Conservation (phyloP, 2,329 filamentous ascomycete genomes). For the Huntiella moniliformis region DNA sequence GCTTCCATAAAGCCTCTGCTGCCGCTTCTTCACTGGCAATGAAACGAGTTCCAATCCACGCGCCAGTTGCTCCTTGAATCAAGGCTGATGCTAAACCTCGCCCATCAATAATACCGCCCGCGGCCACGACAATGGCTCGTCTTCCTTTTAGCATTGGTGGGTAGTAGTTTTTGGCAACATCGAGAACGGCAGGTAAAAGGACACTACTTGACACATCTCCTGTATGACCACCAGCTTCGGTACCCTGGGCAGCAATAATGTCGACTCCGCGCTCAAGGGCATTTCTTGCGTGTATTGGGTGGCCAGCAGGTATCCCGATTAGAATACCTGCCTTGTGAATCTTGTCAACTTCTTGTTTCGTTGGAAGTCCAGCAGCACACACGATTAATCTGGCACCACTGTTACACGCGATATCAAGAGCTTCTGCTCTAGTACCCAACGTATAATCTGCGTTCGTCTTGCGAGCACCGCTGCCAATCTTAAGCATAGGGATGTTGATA, state of each 20-base stretch:
- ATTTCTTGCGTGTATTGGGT: constrained; percentile 79
- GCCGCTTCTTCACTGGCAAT: constrained; percentile 68
- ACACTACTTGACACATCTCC: constrained; percentile 75
- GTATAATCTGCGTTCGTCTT: constrained; percentile 96
- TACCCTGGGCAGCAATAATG: constrained; percentile 79
- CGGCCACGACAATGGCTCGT: constrained; percentile 65
- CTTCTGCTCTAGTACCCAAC: constrained; percentile 65
- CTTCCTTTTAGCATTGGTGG: constrained; percentile 50
- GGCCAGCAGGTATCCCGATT: constrained; percentile 95
- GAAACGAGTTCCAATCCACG: constrained; percentile 90
- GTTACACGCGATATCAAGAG: constrained; percentile 71
- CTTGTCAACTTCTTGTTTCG: constrained; percentile 49
- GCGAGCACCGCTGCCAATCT: constrained; percentile 65
- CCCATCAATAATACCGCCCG: constrained; percentile 73
- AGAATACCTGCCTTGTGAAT: constrained; percentile 65
- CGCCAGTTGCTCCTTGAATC: constrained; percentile 74
- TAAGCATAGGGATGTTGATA: constrained; percentile 77
- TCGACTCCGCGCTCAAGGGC: constrained; percentile 74
- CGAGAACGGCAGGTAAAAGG: constrained; percentile 69
- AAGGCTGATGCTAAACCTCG: constrained; percentile 61
- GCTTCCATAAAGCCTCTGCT: constrained; percentile 66
- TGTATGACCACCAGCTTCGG: constrained; percentile 85
- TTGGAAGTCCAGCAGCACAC: constrained; percentile 72
- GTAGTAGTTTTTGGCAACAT: constrained; percentile 56
- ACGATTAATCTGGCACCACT: constrained; percentile 77